Conservation (phyloP, 495 filamentous ascomycete species). For the Filosporella fistucella region DNA sequence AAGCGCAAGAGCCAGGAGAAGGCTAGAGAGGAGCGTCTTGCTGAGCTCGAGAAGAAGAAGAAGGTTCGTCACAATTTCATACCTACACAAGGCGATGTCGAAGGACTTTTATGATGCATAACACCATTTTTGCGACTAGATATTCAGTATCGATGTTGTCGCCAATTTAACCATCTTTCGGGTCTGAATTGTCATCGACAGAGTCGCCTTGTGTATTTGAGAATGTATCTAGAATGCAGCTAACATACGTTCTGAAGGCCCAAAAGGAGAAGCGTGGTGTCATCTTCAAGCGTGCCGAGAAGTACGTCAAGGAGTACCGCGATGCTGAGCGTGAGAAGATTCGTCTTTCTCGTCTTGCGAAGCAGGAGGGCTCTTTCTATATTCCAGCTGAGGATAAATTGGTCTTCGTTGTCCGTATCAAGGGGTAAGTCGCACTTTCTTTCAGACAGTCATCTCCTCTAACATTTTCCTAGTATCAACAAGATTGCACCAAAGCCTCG, state of each 20-base stretch:
- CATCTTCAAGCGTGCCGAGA: constrained; percentile 99
- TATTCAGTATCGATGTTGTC: constrained; percentile 82
- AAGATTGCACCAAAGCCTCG: constrained; percentile 99
- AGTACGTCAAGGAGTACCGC: constrained; percentile 99
- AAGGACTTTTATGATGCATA: constrained; percentile 52
- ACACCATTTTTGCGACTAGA: constrained; percentile 90
- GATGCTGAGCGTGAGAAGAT: constrained; percentile 97
- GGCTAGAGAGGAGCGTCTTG: constrained; percentile 79
- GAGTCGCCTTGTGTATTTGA: constrained; percentile 18
- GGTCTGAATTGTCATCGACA: constrained; percentile 65
- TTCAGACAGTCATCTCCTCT: constrained; percentile 18
- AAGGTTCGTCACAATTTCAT: constrained; percentile 60
- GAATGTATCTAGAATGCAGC: constrained; percentile 5
- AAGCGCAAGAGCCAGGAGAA: constrained; percentile 99
- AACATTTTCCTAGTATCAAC: constrained; percentile 75
- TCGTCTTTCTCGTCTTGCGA: constrained; percentile 80
- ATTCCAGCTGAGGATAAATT: constrained; percentile 92
- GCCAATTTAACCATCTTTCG: constrained; percentile 99
- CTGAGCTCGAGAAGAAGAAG: constrained; percentile 80
- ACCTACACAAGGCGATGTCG: constrained; percentile 35
- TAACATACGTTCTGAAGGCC: constrained; percentile 50
- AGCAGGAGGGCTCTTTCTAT: constrained; percentile 90
- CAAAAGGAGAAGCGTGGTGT: constrained; percentile 95
- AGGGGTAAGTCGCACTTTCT: constrained; percentile 57
- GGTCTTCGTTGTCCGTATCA: constrained; percentile 98